Conservation (phyloP, 2,329 filamentous ascomycete species). For the Fusarium musae region DNA sequence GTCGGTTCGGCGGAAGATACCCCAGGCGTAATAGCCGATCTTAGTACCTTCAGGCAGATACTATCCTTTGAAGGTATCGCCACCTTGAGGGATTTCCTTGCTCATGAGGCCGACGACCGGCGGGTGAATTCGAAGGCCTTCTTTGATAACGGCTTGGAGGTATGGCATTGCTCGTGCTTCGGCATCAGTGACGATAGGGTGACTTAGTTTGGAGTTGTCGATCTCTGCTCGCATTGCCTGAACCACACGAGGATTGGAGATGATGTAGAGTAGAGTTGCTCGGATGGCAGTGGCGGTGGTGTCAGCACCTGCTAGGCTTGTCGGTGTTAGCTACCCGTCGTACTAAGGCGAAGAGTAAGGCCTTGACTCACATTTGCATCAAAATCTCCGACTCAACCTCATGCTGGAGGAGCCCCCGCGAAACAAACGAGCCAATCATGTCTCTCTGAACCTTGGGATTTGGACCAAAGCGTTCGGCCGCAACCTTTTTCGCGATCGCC, state of each 20-base stretch:
- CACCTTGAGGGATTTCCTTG: neutral
- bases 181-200: rapidly evolving
- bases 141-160: neutral
- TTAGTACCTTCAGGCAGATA: neutral
- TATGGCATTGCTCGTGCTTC: neutral
- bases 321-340: rapidly evolving
- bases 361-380: neutral
- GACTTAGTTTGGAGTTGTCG: rapidly evolving
- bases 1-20: neutral
- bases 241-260: neutral
- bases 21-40: neutral
- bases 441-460: neutral
- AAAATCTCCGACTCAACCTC: neutral
- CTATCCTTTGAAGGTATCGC: neutral
- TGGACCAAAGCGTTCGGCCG: neutral
- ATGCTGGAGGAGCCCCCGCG: neutral
- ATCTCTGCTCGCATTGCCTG: neutral
- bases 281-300: neutral
- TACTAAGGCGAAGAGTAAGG: rapidly evolving
- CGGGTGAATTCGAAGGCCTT: neutral
- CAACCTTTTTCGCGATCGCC: neutral
- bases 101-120: neutral
- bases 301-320: neutral
- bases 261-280: neutral
- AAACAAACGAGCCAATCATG: neutral